Evolutionary conservation across 2,329 filamentous ascomycete genomes (phyloP).

Genomic region (Trichoderma sp.): DNA sequence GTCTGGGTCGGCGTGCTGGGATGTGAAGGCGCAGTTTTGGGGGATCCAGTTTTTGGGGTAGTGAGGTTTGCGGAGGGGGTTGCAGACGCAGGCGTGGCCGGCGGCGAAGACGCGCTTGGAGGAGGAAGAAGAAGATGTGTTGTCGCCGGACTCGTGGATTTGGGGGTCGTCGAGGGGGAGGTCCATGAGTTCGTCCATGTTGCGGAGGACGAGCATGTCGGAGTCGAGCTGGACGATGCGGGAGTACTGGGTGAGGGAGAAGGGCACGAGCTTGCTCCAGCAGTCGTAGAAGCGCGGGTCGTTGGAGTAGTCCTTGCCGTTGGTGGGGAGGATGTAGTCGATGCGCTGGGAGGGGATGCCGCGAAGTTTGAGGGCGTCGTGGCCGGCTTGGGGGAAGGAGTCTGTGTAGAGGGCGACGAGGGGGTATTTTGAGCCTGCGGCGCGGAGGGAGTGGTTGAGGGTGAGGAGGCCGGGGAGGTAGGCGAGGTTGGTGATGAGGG

Average conservation of each 20-base stretch:
- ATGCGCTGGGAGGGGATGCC: slow-evolving; percentile 69
- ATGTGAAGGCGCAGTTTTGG: slow-evolving; percentile 57
- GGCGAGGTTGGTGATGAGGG: slow-evolving; percentile 77
- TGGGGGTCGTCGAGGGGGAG: slow-evolving; percentile 60
- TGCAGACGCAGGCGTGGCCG: slow-evolving; percentile 82
- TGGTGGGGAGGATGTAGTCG: slow-evolving; percentile 67
- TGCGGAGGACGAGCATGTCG: slow-evolving; percentile 79
- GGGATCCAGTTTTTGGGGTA: slow-evolving; percentile 71
- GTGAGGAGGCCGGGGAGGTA: slow-evolving; percentile 83
- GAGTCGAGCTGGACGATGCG: slow-evolving; percentile 82
- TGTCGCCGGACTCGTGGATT: slow-evolving; percentile 26
- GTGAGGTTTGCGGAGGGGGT: slow-evolving; percentile 73
- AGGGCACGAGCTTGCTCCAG: slow-evolving; percentile 84
- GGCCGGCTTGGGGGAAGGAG: slow-evolving; percentile 66
- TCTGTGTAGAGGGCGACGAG: slow-evolving; percentile 82
- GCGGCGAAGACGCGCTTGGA: slow-evolving; percentile 73
- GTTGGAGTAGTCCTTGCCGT: slow-evolving; percentile 65
- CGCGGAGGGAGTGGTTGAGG: slow-evolving; percentile 72
- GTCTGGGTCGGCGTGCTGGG: slow-evolving; percentile 48
- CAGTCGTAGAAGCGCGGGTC: slow-evolving; percentile 87
- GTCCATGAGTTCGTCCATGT: slow-evolving; percentile 95
- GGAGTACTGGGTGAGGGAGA: slow-evolving; percentile 72
- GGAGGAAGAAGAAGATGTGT: slow-evolving; percentile 30
- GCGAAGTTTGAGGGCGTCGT: slow-evolving; percentile 65
- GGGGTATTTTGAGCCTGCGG: slow-evolving; percentile 65